Conservation (phyloP, 192 early-diverging fungal genomes). For the Ambispora gerdemannii region DNA sequence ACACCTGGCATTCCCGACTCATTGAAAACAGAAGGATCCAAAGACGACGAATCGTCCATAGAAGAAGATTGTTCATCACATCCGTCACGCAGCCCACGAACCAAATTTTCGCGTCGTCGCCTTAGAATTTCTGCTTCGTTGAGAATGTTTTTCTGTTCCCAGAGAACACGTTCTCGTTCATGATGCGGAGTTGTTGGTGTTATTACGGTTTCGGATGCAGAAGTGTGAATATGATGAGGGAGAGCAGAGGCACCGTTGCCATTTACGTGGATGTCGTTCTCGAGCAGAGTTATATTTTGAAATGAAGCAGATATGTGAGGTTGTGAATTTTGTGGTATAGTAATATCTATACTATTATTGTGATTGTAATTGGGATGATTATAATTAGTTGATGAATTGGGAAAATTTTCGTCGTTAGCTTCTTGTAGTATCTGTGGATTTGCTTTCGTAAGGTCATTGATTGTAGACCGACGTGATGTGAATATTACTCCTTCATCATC, state of each 20-base stretch:
- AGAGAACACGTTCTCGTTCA: slow-evolving; percentile 9
- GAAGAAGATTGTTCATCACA: neutral
- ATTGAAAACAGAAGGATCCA: too few relatives aligned
- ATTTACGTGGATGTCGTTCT: too few relatives aligned
- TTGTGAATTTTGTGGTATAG: neutral
- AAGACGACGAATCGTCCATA: neutral
- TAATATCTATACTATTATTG: neutral
- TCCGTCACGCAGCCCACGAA: slow-evolving; percentile 1
- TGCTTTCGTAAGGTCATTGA: neutral
- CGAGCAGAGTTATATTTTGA: neutral
- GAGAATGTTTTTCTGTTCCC: slow-evolving; percentile 24
- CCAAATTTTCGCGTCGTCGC: slow-evolving; percentile 16
- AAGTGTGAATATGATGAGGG: neutral
- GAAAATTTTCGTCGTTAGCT: neutral
- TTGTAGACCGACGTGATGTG: neutral
- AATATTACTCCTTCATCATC: slow-evolving; percentile 7
- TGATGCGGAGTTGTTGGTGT: slow-evolving; percentile 7
- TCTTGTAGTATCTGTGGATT: neutral
- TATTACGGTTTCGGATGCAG: neutral
- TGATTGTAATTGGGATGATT: neutral
- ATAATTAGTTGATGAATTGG: neutral
- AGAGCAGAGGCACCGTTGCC: neutral
- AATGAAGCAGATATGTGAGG: slow-evolving; percentile 3
- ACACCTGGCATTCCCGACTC: too few relatives aligned
- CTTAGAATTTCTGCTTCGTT: slow-evolving; percentile 17